Evolutionary conservation across 805 yeast genomes (phyloP).

Genomic region (Candida nanaspora): DNA sequence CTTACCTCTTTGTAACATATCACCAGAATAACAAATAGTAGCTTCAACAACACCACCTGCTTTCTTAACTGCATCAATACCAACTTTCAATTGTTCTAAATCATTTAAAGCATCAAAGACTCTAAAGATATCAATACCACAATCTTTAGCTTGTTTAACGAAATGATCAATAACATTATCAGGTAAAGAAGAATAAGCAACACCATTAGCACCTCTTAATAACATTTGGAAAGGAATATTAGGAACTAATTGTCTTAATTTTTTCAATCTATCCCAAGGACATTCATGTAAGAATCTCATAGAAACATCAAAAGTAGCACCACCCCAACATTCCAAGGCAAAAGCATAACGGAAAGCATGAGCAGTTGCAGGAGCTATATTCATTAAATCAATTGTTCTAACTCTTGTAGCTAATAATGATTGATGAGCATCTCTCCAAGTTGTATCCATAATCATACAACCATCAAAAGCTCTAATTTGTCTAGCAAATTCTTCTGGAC

Average conservation of each 20-base stretch:
- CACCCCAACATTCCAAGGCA: conserved; percentile 99
- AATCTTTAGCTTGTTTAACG: conserved; percentile 87
- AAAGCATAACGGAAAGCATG: conserved; percentile 85
- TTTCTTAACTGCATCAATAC: conserved; percentile 94
- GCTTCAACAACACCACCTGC: conserved; percentile 99
- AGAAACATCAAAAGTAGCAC: conserved; percentile 98
- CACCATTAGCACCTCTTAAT: conserved; percentile 98
- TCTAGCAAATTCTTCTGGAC: conserved; percentile 86
- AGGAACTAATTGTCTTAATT: conserved; percentile 84
- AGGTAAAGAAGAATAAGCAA: conserved; percentile 95
- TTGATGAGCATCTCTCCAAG: conserved; percentile 99
- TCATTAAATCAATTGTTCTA: conserved; percentile 83
- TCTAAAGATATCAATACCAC: conserved; percentile 96
- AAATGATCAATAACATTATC: conserved; percentile 98
- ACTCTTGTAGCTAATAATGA: conserved; percentile 95
- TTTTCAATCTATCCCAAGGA: conserved; percentile 95
- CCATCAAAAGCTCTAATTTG: conserved; percentile 82
- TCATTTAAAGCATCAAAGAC: conserved; percentile 98
- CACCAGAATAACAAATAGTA: conserved; percentile 97
- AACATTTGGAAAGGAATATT: conserved; percentile 99
- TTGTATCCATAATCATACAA: conserved; percentile 92
- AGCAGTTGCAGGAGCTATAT: conserved; percentile 92
- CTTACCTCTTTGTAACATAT: conserved; percentile 93
- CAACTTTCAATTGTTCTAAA: conserved; percentile 92
- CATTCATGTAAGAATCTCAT: conserved; percentile 98